Percentiles rank a stretch among this genome's conserved stretches.
Conservation (phyloP, 306 rosid species). For the Sicyos baderoa region DNA sequence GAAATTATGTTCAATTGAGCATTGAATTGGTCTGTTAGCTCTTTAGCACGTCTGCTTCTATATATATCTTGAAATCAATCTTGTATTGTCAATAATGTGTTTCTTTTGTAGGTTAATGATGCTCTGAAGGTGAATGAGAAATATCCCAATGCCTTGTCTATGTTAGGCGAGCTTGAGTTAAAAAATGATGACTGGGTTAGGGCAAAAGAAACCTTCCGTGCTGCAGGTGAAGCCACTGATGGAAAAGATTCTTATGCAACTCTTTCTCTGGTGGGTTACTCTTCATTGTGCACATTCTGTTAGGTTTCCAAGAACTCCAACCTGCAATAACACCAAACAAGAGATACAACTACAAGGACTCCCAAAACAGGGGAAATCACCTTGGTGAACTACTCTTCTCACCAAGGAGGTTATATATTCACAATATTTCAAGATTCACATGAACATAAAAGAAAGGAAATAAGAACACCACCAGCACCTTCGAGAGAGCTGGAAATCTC, state of each 20-base stretch:
- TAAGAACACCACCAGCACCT: too few relatives aligned
- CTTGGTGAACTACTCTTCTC: too few relatives aligned
- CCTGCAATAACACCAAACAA: too few relatives aligned
- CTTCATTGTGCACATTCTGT: slow-evolving; percentile 20
- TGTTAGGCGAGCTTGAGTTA: slow-evolving; percentile 96
- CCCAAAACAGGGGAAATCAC: too few relatives aligned
- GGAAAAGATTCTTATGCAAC: slow-evolving; percentile 93
- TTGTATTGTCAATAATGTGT: slow-evolving; percentile 12
- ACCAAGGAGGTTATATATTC: too few relatives aligned
- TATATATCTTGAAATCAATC: slow-evolving; percentile 11
- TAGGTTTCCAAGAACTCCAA: too few relatives aligned
- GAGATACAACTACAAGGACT: too few relatives aligned
- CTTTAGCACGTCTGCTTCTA: slow-evolving; percentile 12
- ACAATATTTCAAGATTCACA: too few relatives aligned
- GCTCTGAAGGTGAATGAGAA: slow-evolving; percentile 83
- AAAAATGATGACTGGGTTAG: slow-evolving; percentile 98
- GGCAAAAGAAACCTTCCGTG: slow-evolving; percentile 94
- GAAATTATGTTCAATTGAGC: slow-evolving; percentile 77
- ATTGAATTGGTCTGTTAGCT: slow-evolving; percentile 71
- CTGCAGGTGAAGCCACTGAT: slow-evolving; percentile 91
- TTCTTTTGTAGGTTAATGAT: slow-evolving; percentile 66
- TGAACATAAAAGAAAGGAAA: too few relatives aligned
- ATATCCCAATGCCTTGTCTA: slow-evolving; percentile 85
- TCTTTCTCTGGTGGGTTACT: slow-evolving; percentile 65
- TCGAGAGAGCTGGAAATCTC: too few relatives aligned